Evolutionary conservation across 352 stramenopile species (phyloP).

Genomic region (Phytophthora citrophthora): DNA sequence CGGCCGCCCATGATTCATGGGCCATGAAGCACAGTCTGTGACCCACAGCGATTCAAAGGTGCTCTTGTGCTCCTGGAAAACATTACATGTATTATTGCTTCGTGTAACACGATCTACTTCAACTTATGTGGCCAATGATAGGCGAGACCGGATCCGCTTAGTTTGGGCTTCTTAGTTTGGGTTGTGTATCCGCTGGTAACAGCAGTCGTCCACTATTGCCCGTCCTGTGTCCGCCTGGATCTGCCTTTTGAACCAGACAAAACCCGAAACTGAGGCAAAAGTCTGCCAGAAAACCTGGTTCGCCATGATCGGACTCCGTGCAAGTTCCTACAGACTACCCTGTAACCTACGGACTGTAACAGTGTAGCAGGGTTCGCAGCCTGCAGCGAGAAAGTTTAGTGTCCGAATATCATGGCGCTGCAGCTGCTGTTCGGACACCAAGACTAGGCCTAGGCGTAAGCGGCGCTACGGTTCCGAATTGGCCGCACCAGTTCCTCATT

Average conservation of each 20-base stretch:
- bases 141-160: not conserved
- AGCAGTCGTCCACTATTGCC: not conserved
- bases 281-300: not conserved
- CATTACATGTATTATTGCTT: no score
- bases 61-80: no score
- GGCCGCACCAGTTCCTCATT: conserved; percentile 5
- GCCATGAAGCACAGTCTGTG: no score
- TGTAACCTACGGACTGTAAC: no score
- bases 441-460: not conserved
- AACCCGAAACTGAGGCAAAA: not conserved
- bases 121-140: not conserved
- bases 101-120: not conserved
- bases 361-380: not conserved
- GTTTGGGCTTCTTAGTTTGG: conserved; percentile 6
- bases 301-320: not conserved
- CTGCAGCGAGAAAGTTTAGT: not conserved
- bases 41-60: no score
- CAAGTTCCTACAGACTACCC: not conserved
- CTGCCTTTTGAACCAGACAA: not conserved
- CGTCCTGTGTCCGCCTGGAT: not conserved
- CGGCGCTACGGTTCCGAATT: not conserved
- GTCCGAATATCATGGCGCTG: not conserved
- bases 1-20: no score
- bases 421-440: not conserved
- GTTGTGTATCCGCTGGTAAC: conserved; percentile 12